Conservation (phyloP, 2,329 filamentous ascomycete species). For the Fusarium sp. region DNA sequence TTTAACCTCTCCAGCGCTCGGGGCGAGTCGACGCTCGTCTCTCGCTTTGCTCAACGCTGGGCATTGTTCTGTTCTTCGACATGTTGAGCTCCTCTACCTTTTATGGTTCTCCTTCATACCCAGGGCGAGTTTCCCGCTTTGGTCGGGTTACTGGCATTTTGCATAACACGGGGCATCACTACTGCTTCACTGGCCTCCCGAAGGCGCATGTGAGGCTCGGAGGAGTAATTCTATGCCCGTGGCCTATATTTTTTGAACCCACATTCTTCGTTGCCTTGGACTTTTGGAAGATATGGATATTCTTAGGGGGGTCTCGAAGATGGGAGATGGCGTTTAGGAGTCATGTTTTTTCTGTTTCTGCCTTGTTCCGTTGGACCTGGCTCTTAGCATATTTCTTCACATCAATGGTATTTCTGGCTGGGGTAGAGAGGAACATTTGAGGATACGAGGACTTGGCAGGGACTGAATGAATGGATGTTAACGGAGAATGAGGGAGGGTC, state of each 20-base stretch:
- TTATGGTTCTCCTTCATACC: conserved; percentile 8
- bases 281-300: conserved; percentile 1
- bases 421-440: background rate
- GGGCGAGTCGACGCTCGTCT: background rate
- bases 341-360: conserved; percentile 10
- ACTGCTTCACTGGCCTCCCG: background rate
- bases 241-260: conserved; percentile 9
- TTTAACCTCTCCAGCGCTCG: background rate
- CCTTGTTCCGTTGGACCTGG: conserved; percentile 3
- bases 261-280: background rate
- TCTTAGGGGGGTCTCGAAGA: conserved; percentile 11
- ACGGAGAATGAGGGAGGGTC: background rate
- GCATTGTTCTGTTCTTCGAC: background rate
- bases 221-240: conserved; percentile 4
- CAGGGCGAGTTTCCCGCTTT: conserved; percentile 15
- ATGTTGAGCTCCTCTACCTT: conserved; percentile 3
- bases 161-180: conserved; percentile 16
- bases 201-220: background rate
- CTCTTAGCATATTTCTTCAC: background rate
- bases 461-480: background rate
- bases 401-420: background rate
- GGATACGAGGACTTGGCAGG: background rate
- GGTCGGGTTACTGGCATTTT: conserved; percentile 20
- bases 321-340: conserved; percentile 26
- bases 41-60: background rate